These are phyloP conservation scores for Aphanomyces stellatus DNA, from an alignment of 352 stramenopile species.

Conservation along the genomic window DNA sequence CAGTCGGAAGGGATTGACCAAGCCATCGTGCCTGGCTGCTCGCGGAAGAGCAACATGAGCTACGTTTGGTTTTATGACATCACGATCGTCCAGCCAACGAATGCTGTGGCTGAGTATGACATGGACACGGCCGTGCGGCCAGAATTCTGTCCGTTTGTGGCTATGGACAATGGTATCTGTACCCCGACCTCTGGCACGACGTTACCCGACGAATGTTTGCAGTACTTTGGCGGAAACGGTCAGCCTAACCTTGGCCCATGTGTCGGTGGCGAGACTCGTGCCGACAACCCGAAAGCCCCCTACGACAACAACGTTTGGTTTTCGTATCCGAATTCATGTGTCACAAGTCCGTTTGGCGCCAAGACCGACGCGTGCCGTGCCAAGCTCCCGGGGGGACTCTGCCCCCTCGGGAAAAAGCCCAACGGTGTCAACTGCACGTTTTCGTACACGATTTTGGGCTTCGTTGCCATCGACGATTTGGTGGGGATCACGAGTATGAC, in stretches of 20 bases:
- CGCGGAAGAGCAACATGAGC: conserved; percentile 44
- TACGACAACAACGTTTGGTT: conserved; percentile 57
- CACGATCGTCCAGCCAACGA: conserved; percentile 49
- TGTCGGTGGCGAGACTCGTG: conserved; percentile 35
- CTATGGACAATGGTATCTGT: conserved; percentile 51
- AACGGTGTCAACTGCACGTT: conserved; percentile 42
- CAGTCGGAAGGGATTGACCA: conserved; percentile 14
- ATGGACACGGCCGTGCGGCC: conserved; percentile 28
- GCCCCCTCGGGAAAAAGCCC: conserved; percentile 28
- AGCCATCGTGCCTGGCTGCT: conserved; percentile 21
- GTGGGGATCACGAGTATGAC: conserved; percentile 44
- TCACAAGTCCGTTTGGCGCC: conserved; percentile 28
- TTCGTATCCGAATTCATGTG: conserved; percentile 49
- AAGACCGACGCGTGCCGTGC: conserved; percentile 45
- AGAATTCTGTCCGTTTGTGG: conserved; percentile 44
- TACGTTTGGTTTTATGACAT: conserved; percentile 76
- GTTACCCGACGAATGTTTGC: conserved; percentile 29
- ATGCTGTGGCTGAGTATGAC: conserved; percentile 48
- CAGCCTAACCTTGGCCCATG: conserved; percentile 32
- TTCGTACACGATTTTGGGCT: conserved; percentile 44
- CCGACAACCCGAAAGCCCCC: conserved; percentile 32
- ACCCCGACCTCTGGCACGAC: conserved; percentile 34
- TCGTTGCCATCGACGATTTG: conserved; percentile 42
- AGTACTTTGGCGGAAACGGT: too few species aligned
- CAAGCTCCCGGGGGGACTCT: conserved; percentile 30